Evolutionary conservation across 371 early-diverging fungal genomes (phyloP), one percentile per base, ranked within the genome.

Genomic region (Apophysomyces variabilis): DNA sequence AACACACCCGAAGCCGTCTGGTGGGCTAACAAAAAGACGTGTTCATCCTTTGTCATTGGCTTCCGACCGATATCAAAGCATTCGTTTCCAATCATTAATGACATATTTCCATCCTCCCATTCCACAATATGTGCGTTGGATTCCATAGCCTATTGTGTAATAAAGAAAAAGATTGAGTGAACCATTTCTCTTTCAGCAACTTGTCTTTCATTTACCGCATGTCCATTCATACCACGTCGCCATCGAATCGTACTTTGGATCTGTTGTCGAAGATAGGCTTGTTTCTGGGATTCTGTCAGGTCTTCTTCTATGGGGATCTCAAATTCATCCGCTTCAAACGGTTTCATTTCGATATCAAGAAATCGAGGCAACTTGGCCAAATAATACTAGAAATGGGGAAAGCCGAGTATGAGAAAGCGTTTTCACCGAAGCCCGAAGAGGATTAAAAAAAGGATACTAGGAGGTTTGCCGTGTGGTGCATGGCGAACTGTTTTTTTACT

Each of bases 171-270:
- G 32, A 3, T 26, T 26, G 32, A 26, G 32, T 26, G 32, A 26
- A 3, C 32, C 32, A 26, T 3, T 26, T 26, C 3, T 26, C 32
- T 26, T 26, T 26, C 57, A 54, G 66, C 56, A 37, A 39, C 50
- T 58, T 60, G n/a, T n/a, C 32, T 16, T 47, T 12, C 35, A 7
- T 41, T 66, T 73, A 82, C 85, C 65, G 71, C 70, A 41, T 70
- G 45, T 1, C 79, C 79, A 36, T 76, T 64, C 38, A 77, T 66
- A 9, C 72, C 79, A n/a, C 70, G 65, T 58, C 92, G 84, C 94
- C 94, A 95, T 21, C 95, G 88, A 36, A 95, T 87, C 0, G 90
- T 92, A 68, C 86, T 90, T 69, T 93, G 91, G 21, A 90, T 84
- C 60, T 82, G 79, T 50, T 91, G 83, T 60, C 82, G 77, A 61